Evolutionary conservation across 2,329 filamentous ascomycete genomes (phyloP).

Genomic region (Trichophaea hybrida): DNA sequence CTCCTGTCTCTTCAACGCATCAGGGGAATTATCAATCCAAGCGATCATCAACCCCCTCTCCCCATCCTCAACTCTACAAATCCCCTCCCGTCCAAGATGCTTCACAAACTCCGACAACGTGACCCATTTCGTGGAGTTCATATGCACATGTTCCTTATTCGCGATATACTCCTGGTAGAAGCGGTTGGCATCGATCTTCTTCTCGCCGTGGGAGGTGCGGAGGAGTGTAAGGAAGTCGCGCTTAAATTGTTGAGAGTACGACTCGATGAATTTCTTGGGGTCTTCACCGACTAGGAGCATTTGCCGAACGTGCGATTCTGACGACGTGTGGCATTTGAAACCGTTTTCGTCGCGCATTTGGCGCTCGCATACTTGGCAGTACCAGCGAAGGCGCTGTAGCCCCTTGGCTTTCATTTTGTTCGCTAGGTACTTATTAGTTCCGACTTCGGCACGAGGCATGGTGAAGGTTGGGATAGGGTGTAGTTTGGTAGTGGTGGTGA

Average conservation of each 20-base stretch:
- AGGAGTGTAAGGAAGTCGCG: slow-evolving; percentile 65
- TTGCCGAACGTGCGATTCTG: slow-evolving; percentile 75
- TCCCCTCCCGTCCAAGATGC: slow-evolving; percentile 66
- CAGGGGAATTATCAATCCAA: slow-evolving; percentile 85
- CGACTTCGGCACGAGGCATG: slow-evolving; percentile 88
- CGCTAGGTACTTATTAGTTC: slow-evolving; percentile 74
- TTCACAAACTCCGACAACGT: slow-evolving; percentile 84
- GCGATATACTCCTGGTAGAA: slow-evolving; percentile 93
- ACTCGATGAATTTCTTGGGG: slow-evolving; percentile 65
- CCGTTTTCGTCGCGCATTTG: slow-evolving; percentile 77
- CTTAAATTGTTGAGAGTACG: slow-evolving; percentile 69
- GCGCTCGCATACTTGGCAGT: slow-evolving; percentile 64
- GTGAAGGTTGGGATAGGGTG: slow-evolving; percentile 30
- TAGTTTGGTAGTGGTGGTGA: neutral
- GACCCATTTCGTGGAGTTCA: slow-evolving; percentile 86
- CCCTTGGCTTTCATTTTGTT: slow-evolving; percentile 78
- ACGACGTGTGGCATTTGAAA: slow-evolving; percentile 77
- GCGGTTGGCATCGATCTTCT: slow-evolving; percentile 72
- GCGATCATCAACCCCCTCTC: slow-evolving; percentile 73
- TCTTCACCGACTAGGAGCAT: slow-evolving; percentile 82
- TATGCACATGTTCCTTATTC: slow-evolving; percentile 76
- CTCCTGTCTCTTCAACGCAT: slow-evolving; percentile 65
- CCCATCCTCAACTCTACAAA: slow-evolving; percentile 80
- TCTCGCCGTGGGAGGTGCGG: slow-evolving; percentile 76
- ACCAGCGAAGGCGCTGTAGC: slow-evolving; percentile 73